A percentile compares a stretch with the other conserved stretches of the same genome.
These are phyloP conservation scores for Sphagnum contortum DNA, from an alignment of 225 moss, liverwort and hornwort species.

Conservation along the genomic window DNA sequence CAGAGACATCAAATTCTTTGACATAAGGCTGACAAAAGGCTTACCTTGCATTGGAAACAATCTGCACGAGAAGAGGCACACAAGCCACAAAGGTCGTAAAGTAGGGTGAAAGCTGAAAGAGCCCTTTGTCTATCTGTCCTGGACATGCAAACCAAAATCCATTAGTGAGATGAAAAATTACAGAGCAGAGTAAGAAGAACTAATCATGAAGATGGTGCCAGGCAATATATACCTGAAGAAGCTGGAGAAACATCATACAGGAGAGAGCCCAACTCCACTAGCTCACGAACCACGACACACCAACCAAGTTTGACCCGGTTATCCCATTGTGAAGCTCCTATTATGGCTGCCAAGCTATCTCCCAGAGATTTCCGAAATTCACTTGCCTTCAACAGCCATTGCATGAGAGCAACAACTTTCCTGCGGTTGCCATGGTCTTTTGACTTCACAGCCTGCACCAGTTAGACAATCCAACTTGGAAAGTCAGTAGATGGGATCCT, in stretches of 20 bases:
- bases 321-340: conserved; percentile 25
- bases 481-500: no score
- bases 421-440: conserved; percentile 67
- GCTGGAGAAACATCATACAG: conserved; percentile 16
- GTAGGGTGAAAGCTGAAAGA: conserved; percentile 13
- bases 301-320: conserved; percentile 81
- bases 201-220: not conserved
- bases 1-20: no score
- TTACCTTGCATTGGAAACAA: conserved; percentile 47
- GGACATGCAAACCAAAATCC: conserved; percentile 6
- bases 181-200: not conserved
- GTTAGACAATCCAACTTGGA: not conserved
- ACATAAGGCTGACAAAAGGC: not conserved
- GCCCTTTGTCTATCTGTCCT: conserved; percentile 36
- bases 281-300: conserved; percentile 79
- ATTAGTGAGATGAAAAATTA: not conserved
- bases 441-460: conserved; percentile 63
- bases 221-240: not conserved
- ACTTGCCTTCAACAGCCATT: conserved; percentile 50
- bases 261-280: conserved; percentile 54
- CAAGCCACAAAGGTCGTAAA: conserved; percentile 33
- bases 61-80: conserved; percentile 28
- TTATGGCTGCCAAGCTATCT: conserved; percentile 33
- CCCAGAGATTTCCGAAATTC: conserved; percentile 33
- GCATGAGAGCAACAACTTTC: conserved; percentile 41